Base-by-base conservation (phyloP, 345 rosid species). In the Viola odorata region DNA sequence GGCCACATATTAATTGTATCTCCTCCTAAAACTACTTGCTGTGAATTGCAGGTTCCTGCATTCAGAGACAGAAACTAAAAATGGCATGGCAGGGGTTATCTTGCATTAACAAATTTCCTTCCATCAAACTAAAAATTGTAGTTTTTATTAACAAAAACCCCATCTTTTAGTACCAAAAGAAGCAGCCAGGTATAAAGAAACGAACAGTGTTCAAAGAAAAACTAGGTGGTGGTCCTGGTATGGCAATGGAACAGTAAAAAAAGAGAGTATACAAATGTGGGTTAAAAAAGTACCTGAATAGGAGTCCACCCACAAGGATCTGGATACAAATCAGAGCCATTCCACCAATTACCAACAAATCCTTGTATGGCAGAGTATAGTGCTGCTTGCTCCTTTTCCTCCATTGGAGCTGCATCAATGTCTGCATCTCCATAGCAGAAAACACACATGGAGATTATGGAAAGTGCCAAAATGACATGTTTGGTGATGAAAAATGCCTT, bases 231-330 rank as follows among this genome's bases (percentile, higher is more conserved):
- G 50, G 42, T 38, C 15, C n/a, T 52, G 37, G 7, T n/a, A 64
- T 52, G 13, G 45, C 74, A 49, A 70, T 59, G 66, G 12, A 72
- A 72, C 70, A 68, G 67, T 61, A 42, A 15, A 13, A 14, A 12
- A 12, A 40, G 8, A 14, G 12, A 5, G 7, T 5, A 37, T 17
- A 17, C 32, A 41, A 13, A 40, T 42, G 41, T 10, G 44, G 58
- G 58, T 44, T 49, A 40, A 61, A 65, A 61, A 32, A 14, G 55
- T 66, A 86, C 98, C 94, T 92, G 94, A 13, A 92, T 85, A 3
- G 96, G 96, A 74, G 95, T 92, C 96, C 90, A 92, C 6, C 99
- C 97, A 80, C 99, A 89, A 71, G 99, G 99, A 63, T 92, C 96
- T 14, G 97, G 99, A 68, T 80, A 89, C 37, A 92, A 91, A 75